Base-by-base conservation (phyloP, 176 grass and related monocot genomes). In the Ensete glaucum region DNA sequence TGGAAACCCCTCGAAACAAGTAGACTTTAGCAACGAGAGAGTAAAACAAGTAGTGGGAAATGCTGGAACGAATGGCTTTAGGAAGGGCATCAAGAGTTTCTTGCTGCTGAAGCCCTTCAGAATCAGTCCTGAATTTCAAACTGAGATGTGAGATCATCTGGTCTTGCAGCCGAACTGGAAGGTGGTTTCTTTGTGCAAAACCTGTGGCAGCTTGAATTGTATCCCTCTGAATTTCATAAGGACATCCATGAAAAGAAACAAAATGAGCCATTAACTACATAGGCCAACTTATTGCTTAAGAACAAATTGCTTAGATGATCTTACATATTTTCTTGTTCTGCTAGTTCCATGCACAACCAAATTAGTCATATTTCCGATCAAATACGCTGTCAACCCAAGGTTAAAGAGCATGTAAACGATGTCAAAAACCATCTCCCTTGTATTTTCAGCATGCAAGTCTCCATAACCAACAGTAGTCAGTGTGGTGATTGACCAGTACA, bases 351-450 rank as follows among this genome's bases (percentile, higher is more conserved):
- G 90, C 22, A 98, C 94, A n/a, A 98, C 90, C 68, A 98, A 85
- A 83, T 98, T 93, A 50, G 94, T 98, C 94, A 98, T 98, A 71
- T 98, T 98, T 64, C 94, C 94, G 10, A 98, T 98, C 82, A 98
- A 89, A 83, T 98, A 98, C 3, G 90, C 90, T 67, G 94, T 93
- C 74, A 93, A 76, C 60, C 94, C 94, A 79, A 98, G 85, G 77
- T 98, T 98, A 53, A 98, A 98, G 29, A 98, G 80, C 90, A 98
- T 98, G 85, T 93, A 98, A 25, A 91, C 85, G 54, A 85, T 89
- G 78, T 93, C 82, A 62, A 98, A 96, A 64, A 93, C 71, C 85
- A 89, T 98, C 59, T 93, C 94, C 29, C 81, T 74, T 26, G 85
- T 89, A 73, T 91, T 98, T 34, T 85, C 88, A 2, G 90, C 88